Evolutionary conservation across 768 basidiomycete genomes (phyloP), one percentile per base, ranked within the genome.

Genomic region (Lactifluus subvellereus): DNA sequence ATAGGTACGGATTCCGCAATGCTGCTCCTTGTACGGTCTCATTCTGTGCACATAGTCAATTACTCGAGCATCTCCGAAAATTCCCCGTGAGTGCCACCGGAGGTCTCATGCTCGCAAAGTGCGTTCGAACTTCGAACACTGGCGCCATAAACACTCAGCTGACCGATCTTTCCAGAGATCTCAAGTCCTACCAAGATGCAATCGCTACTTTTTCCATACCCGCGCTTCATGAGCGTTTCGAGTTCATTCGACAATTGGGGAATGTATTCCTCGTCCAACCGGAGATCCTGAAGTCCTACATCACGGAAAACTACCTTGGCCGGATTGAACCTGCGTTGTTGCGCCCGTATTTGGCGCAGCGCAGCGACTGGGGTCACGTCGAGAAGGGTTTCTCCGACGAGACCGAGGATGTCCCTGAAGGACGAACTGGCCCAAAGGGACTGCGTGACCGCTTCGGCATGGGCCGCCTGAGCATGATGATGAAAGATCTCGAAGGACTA

Each of bases 91-190:
- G 89, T 68, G 94, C 95, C 0, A 94, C 94, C 1, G 97, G 97
- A 47, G 97, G 96, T 16, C 78, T 99, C 56, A 96, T 98, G 92
- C 86, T 99, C 45, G 96, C 97, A 27, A 99, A 98, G 94, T 95
- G 67, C 64, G 86, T 66, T 4, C 35, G 3, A 37, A 14, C 10
- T 37, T 37, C 43, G 22, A 55, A 42, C 33, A 14, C n/a, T 18
- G 9, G 11, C 11, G 16, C 20, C 13, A 27, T 22, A 18, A 6
- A n/a, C 14, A 35, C 27, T 6, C 18, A 33, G 43, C 54, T 35
- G 48, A 57, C 32, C 48, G 11, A 43, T 43, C 20, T 57, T 52
- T 55, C 47, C 72, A 98, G 95, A 76, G 97, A 99, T 72, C 84
- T 99, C 68, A 97, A 95, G 67, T 86, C 89, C 22, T 99, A 99